Evolutionary conservation across 1,139 yeast species (phyloP).

Genomic region (Fermentozyma sake): DNA sequence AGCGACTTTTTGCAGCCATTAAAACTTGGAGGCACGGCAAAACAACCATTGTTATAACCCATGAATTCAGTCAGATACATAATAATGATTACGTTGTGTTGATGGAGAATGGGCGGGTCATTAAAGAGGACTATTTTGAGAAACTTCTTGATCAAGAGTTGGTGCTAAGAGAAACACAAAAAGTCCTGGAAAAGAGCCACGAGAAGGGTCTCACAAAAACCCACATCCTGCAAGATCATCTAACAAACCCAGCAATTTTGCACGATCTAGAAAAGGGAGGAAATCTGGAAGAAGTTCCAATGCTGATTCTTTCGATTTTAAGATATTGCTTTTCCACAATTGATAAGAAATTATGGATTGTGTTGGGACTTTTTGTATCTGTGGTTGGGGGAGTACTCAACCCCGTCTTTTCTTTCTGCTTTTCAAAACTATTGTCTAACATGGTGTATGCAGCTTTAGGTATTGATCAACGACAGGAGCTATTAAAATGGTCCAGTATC

Average conservation of each 20-base stretch:
- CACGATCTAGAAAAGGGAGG: slow-evolving; percentile 17
- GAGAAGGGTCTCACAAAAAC: too few relatives aligned
- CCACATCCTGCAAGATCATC: too few relatives aligned
- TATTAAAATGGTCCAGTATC: slow-evolving; percentile 63
- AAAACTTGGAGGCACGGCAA: slow-evolving; percentile 59
- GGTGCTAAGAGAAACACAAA: too few relatives aligned
- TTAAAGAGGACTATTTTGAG: slow-evolving; percentile 19
- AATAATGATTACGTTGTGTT: slow-evolving; percentile 51
- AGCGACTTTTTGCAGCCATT: slow-evolving; percentile 42
- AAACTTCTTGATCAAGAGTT: too few relatives aligned
- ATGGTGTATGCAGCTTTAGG: slow-evolving; percentile 44
- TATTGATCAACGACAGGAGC: slow-evolving; percentile 15
- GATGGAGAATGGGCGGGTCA: slow-evolving; percentile 54
- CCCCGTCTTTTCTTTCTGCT: slow-evolving; percentile 76
- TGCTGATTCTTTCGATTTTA: slow-evolving; percentile 31
- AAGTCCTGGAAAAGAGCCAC: too few relatives aligned
- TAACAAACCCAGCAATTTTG: slow-evolving; percentile 21
- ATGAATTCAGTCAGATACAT: slow-evolving; percentile 58
- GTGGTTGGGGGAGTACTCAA: slow-evolving; percentile 57
- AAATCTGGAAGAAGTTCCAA: slow-evolving; percentile 8
- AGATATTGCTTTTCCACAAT: slow-evolving; percentile 29
- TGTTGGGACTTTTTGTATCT: slow-evolving; percentile 51
- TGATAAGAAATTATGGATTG: slow-evolving; percentile 31
- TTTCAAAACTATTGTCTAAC: slow-evolving; percentile 62
- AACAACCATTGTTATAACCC: slow-evolving; percentile 80